These are phyloP conservation scores for Isatis tinctoria DNA, from an alignment of 345 rosid genomes.

Conservation along the genomic window DNA sequence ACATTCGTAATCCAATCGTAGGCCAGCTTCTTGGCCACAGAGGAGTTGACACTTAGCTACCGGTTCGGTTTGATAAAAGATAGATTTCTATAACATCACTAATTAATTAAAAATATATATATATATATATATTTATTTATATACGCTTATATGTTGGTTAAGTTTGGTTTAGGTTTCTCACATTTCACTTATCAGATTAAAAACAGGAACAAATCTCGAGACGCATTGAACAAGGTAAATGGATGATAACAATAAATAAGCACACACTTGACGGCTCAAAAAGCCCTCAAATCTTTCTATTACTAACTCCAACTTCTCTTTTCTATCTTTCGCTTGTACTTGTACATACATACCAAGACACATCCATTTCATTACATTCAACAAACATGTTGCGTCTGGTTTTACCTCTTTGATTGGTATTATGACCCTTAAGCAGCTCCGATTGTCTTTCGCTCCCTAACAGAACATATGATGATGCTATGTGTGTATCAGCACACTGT, in stretches of 20 bases:
- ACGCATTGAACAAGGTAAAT: not conserved
- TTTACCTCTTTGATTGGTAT: not conserved
- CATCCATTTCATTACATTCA: slow-evolving; percentile 29
- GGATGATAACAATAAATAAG: not conserved
- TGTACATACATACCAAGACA: slow-evolving; percentile 23
- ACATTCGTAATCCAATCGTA: too few species aligned
- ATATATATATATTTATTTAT: too few species aligned
- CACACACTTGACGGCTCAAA: slow-evolving; percentile 22
- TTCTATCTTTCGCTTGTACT: not conserved
- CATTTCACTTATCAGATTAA: not conserved
- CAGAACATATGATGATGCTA: not conserved
- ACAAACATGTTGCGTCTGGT: slow-evolving; percentile 11
- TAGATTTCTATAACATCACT: too few species aligned
- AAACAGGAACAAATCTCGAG: not conserved
- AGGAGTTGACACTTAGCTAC: not conserved
- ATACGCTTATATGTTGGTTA: not conserved
- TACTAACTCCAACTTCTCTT: not conserved
- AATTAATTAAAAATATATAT: too few species aligned
- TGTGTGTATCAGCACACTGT: slow-evolving; percentile 62
- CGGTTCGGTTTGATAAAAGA: not conserved
- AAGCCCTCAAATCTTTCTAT: slow-evolving; percentile 21
- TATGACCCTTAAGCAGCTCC: not conserved
- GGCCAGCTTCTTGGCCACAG: too few species aligned
- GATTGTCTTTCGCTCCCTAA: not conserved
- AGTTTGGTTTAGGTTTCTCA: not conserved